These are phyloP conservation scores for Sporothrix pseudoabietina DNA, from an alignment of 2,329 filamentous ascomycete species.

Conservation along the genomic window DNA sequence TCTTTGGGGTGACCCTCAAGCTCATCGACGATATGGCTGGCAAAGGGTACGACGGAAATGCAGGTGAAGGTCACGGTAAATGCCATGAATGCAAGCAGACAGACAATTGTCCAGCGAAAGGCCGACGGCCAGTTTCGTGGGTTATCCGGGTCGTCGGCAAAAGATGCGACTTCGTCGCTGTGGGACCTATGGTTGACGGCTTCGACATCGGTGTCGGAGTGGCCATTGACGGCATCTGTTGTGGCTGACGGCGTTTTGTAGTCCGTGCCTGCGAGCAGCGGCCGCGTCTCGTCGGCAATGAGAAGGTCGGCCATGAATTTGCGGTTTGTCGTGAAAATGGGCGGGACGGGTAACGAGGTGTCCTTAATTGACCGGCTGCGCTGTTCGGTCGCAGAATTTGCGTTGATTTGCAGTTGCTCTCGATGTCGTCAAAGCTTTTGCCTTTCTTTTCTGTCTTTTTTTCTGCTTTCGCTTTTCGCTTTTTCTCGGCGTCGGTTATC, in stretches of 20 bases:
- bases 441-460: not conserved
- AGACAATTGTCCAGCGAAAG: constrained; percentile 59
- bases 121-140: constrained; percentile 55
- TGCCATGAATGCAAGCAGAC: constrained; percentile 55
- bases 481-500: not conserved
- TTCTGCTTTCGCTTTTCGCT: not conserved
- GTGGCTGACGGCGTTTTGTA: constrained; percentile 17
- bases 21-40: constrained; percentile 54
- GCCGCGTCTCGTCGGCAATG: constrained; percentile 30
- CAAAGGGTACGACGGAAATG: constrained; percentile 58
- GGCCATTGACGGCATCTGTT: not conserved
- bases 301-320: constrained; percentile 18
- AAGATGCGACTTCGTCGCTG: constrained; percentile 40
- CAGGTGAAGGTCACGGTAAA: constrained; percentile 64
- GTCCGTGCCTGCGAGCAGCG: constrained; percentile 26
- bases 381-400: not conserved
- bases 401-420: not conserved
- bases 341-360: not conserved
- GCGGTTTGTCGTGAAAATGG: not conserved
- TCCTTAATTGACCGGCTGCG: not conserved
- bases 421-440: not conserved
- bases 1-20: constrained; percentile 44
- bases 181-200: constrained; percentile 40
- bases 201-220: not conserved
- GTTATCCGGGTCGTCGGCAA: constrained; percentile 49